Evolutionary conservation across 225 moss, liverwort and hornwort species (phyloP), one percentile per base, ranked within the genome.

Genomic region (Climacium dendroides): DNA sequence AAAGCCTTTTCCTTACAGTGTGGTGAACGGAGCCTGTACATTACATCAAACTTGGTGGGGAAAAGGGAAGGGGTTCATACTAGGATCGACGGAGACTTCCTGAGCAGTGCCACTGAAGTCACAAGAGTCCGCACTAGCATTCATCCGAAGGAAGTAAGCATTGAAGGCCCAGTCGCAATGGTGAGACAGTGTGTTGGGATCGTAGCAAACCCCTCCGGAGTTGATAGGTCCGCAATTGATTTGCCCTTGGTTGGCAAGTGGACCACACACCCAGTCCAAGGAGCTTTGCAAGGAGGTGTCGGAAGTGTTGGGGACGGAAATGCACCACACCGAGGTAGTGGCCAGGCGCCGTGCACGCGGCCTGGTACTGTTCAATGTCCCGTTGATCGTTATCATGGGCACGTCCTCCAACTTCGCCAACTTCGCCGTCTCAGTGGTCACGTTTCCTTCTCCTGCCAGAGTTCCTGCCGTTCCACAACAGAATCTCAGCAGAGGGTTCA

Each of bases 141-240:
- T 93, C 87, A 83, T 86, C 50, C 61, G 50, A 73, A 67, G n/a
- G 74, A 93, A 93, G 74, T 93, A 93, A 1, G 82, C 24, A 52
- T 93, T 93, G 91, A 91, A 93, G 30, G 88, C 91, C 89, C 91
- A 93, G 41, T 91, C 89, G 29, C 89, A 84, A 60, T 93, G 93
- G 82, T 85, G 79, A 34, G 61, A 34, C 84, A 88, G 6, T 7
- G 93, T 91, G 43, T 88, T 61, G 10, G 93, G 93, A 2, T 87
- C 85, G 69, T 65, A 93, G 88, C 93, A 93, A 39, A 45, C 15
- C 41, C 93, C 93, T 35, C 91, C 93, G 1, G 0, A 0, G 35
- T 74, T 86, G 28, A 90, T 30, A 12, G 87, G 93, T 11, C 93
- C 93, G 41, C 93, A 93, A 85, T 93, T 91, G 77, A 90, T 63